Evolutionary conservation across 495 filamentous ascomycete species (phyloP), one percentile per base, ranked within the genome.

Genomic region (Acidiella bohemica): DNA sequence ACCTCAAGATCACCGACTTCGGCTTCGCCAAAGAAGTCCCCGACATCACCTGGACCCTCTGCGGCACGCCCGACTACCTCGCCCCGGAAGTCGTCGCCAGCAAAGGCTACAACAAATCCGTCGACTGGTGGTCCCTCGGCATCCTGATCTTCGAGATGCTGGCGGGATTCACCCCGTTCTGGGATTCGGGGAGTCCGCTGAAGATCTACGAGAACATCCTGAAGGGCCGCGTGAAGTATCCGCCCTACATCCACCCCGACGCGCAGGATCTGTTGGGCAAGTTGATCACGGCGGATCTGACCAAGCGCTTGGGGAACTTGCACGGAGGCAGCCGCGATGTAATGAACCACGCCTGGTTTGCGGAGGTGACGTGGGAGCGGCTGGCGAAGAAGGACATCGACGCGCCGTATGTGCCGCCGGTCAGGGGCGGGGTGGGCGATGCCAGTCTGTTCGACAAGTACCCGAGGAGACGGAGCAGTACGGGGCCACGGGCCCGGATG

Each of bases 101-200:
- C 48, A 96, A 96, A 65, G 90, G 90, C 21, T 97, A 97, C 63
- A 96, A 96, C 63, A 96, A 96, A 62, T 94, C 87, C 4, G 90
- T 97, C 6, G 90, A 97, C 58, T 97, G 90, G 90, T 97, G 90
- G 90, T 95, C 88, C 29, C 66, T 97, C 31, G 90, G 90, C 28
- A 96, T 97, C 61, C 67, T 97, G 37, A 96, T 97, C 55, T 97
- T 95, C 55, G 90, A 97, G 66, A 97, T 97, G 90, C 78, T 97
- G 14, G 95, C 88, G 57, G 90, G 90, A 11, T 96, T 94, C 59
- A 96, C 90, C 11, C 90, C 90, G 3, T 97, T 97, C 64, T 97
- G 87, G 86, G 90, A 97, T 59, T 81, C 81, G 41, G 90, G 88
- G 24, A 93, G 83, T 4, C 86, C 90, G 1, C 93, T 96, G 71